These are phyloP conservation scores for Camellia sinensis DNA, from an alignment of 148 eudicot species.

Conservation along the genomic window DNA sequence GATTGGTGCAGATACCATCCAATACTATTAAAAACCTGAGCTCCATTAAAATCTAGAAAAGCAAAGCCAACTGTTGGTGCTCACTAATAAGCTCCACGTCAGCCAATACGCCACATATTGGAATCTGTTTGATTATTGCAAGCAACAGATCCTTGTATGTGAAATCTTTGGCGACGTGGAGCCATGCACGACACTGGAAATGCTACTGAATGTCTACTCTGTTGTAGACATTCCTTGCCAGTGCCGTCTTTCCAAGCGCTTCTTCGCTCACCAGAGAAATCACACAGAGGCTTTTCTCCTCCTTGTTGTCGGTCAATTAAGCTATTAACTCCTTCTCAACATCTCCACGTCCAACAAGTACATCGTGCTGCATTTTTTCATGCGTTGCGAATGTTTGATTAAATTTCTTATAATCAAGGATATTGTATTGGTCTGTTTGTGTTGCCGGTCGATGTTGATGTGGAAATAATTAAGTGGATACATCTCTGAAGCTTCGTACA, in stretches of 20 bases:
- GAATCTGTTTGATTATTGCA: not conserved
- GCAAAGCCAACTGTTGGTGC: not conserved
- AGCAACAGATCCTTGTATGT: not conserved
- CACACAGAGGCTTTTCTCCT: not conserved
- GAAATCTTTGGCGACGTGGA: not conserved
- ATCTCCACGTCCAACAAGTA: too few species aligned
- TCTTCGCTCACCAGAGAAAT: not conserved
- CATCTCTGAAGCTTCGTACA: too few species aligned
- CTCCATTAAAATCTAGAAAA: not conserved
- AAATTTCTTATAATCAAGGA: too few species aligned
- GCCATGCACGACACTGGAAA: not conserved
- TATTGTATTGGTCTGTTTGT: too few species aligned
- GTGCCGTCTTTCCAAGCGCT: not conserved
- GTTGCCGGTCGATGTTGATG: too few species aligned
- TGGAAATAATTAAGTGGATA: too few species aligned
- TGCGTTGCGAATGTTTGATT: too few species aligned
- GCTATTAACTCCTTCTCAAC: not conserved
- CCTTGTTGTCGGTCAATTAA: not conserved
- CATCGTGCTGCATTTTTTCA: too few species aligned
- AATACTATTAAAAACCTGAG: too few species aligned
- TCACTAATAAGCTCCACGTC: not conserved
- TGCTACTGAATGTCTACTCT: not conserved
- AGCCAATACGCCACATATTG: not conserved
- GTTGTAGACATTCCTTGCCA: constrained; percentile 2
- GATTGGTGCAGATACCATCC: too few species aligned